Percentiles rank a stretch among this genome's conserved stretches.
These are phyloP conservation scores for Hymenoscyphus fructigenus DNA, from an alignment of 2,329 filamentous ascomycete genomes.

Conservation along the genomic window DNA sequence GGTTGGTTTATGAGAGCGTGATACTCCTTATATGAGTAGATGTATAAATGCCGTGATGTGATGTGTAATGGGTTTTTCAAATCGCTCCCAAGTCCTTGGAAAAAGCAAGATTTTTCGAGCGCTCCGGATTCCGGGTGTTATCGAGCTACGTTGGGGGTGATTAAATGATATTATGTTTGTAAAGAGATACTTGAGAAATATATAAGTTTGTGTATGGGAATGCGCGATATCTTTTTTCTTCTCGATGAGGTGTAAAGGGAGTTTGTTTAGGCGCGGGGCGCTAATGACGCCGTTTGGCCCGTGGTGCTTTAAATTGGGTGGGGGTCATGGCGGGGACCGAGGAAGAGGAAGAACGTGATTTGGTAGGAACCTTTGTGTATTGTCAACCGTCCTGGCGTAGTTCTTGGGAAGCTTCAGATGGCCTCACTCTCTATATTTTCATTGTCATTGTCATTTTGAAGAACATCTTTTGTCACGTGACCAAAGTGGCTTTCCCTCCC, in stretches of 20 bases:
- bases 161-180: not conserved
- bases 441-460: too few species aligned
- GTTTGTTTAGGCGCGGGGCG: not conserved
- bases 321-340: not conserved
- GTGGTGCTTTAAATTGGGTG: not conserved
- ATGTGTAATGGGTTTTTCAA: too few species aligned
- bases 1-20: not conserved
- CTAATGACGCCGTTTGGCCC: not conserved
- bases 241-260: not conserved
- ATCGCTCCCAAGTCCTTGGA: not conserved
- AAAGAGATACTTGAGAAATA: not conserved
- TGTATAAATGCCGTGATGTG: not conserved
- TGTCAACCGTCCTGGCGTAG: too few species aligned
- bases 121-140: not conserved
- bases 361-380: not conserved
- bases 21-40: not conserved
- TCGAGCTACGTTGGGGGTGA: not conserved
- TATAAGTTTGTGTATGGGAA: not conserved
- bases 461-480: too few species aligned
- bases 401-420: too few species aligned
- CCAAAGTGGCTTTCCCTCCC: too few species aligned
- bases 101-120: not conserved
- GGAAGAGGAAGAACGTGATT: not conserved
- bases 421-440: too few species aligned
- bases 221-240: not conserved